A percentile compares a stretch with the other conserved stretches of the same genome.
Evolutionary conservation across 108 stramenopile species (phyloP).

Genomic region (Nitzschia sp.): DNA sequence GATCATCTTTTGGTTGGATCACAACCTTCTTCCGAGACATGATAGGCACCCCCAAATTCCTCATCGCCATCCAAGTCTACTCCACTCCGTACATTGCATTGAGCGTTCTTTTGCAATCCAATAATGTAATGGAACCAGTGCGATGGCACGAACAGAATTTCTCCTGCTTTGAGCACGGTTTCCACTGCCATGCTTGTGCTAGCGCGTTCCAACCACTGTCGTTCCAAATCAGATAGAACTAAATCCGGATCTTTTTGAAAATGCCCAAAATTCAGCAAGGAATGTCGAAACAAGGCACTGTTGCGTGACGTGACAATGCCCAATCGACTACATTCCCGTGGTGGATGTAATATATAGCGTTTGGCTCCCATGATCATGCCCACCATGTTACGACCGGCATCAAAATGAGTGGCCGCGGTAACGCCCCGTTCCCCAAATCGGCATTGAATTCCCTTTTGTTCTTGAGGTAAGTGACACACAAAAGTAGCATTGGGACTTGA

Average conservation of each 20-base stretch:
- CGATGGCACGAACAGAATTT: conserved; percentile 83
- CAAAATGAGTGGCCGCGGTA: conserved; percentile 88
- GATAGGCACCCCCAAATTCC: conserved; percentile 45
- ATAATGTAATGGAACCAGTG: conserved; percentile 90
- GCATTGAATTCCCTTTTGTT: conserved; percentile 78
- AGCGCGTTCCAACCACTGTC: conserved; percentile 51
- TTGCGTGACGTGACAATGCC: conserved; percentile 50
- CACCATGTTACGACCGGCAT: conserved; percentile 86
- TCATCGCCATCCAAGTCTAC: conserved; percentile 43
- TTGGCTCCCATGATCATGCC: conserved; percentile 89
- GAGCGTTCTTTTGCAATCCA: conserved; percentile 77
- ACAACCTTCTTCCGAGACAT: conserved; percentile 1
- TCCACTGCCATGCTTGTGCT: conserved; percentile 52
- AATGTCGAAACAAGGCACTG: conserved; percentile 83
- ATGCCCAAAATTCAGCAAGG: conserved; percentile 62
- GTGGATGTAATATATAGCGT: conserved; percentile 86
- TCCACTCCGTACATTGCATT: conserved; percentile 83
- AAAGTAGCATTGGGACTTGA: conserved; percentile 57
- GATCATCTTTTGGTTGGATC: too few species aligned
- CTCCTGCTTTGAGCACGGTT: conserved; percentile 81
- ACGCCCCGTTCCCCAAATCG: conserved; percentile 79
- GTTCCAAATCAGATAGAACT: conserved; percentile 36
- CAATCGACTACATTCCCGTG: conserved; percentile 68
- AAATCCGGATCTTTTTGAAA: background rate
- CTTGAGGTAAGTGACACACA: conserved; percentile 44